These are phyloP conservation scores for Tolypocladium pustulatum DNA, from an alignment of 2,329 filamentous ascomycete species.

Conservation along the genomic window DNA sequence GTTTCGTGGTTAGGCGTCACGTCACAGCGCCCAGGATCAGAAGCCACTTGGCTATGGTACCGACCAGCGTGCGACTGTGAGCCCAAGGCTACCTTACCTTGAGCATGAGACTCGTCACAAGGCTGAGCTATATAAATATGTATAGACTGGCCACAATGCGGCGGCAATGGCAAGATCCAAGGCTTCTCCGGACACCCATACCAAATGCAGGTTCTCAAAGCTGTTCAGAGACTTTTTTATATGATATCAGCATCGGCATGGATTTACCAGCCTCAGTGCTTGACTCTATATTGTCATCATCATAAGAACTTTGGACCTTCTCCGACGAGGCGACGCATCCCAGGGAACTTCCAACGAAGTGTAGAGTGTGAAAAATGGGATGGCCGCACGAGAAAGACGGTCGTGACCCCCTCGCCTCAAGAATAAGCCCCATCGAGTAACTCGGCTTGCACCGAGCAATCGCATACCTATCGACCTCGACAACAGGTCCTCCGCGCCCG, in stretches of 20 bases:
- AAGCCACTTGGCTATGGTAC: not conserved
- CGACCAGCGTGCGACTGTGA: not conserved
- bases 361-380: constrained; percentile 23
- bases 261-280: constrained; percentile 64
- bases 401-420: constrained; percentile 81
- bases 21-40: not conserved
- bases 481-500: constrained; percentile 59
- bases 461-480: constrained; percentile 98
- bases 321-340: constrained; percentile 7
- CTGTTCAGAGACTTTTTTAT: constrained; percentile 20
- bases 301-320: constrained; percentile 56
- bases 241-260: constrained; percentile 19
- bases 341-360: constrained; percentile 31
- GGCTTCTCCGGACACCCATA: not conserved
- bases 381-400: constrained; percentile 11
- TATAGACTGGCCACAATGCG: not conserved
- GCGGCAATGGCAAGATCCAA: not conserved
- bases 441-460: constrained; percentile 60
- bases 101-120: not conserved
- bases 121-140: not conserved
- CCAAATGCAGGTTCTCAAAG: constrained; percentile 1
- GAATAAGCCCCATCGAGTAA: constrained; percentile 99
- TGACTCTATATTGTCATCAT: constrained; percentile 98
- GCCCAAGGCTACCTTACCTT: not conserved
- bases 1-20: not conserved